phyloP scores from a whole-genome alignment of 257 asterid genomes.

The Lithospermum erythrorhizon region DNA sequence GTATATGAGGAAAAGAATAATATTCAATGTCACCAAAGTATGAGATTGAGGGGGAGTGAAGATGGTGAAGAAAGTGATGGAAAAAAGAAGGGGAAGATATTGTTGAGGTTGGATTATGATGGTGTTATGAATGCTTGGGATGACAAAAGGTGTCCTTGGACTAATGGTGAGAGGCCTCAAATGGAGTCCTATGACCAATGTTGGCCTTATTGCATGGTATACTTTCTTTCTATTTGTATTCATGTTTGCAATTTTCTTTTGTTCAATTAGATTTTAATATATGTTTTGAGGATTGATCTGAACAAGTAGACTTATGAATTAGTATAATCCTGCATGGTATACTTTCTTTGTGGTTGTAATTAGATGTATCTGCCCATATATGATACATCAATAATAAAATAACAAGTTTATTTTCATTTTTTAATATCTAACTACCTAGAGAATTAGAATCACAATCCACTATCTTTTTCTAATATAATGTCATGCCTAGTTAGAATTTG shows the following conservation, averaged over 20 bases:
- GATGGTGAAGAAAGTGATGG: constrained; percentile 12
- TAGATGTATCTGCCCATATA: too few relatives aligned
- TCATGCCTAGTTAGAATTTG: too few relatives aligned
- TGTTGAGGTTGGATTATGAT: constrained; percentile 56
- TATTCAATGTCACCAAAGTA: background rate
- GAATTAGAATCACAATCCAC: too few relatives aligned
- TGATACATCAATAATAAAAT: too few relatives aligned
- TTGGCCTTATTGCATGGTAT: constrained; percentile 66
- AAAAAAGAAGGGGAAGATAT: constrained; percentile 25
- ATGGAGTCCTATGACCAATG: constrained; percentile 29
- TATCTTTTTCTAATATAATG: too few relatives aligned
- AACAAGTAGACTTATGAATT: too few relatives aligned
- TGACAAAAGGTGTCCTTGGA: constrained; percentile 63
- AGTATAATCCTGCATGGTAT: too few relatives aligned
- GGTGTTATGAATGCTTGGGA: constrained; percentile 69
- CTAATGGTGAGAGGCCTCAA: constrained; percentile 58
- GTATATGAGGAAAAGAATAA: constrained; percentile 21
- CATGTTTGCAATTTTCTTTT: background rate
- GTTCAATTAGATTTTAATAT: background rate
- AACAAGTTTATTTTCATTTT: too few relatives aligned
- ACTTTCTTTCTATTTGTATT: background rate
- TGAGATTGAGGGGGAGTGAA: constrained; percentile 10
- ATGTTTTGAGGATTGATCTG: too few relatives aligned
- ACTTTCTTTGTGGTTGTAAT: too few relatives aligned
- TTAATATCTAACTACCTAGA: too few relatives aligned